These are phyloP conservation scores for Picochlorum sp. DNA, from an alignment of 139 green algal species.

Conservation along the genomic window DNA sequence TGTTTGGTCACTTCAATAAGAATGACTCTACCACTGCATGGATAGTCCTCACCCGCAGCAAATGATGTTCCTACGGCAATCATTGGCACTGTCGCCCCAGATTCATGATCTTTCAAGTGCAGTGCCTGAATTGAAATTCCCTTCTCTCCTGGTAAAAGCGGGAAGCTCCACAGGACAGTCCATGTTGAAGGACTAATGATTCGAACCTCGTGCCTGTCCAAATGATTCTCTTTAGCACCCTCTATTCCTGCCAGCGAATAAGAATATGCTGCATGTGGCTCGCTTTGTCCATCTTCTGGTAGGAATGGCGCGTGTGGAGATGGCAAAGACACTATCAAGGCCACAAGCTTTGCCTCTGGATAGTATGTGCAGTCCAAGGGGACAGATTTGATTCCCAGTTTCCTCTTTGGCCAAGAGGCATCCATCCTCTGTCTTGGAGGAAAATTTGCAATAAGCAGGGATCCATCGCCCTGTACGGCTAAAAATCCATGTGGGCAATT, in stretches of 20 bases:
- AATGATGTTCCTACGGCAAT: conserved; percentile 46
- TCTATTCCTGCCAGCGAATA: conserved; percentile 22
- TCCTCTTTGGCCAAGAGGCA: conserved; percentile 53
- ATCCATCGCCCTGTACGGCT: not conserved
- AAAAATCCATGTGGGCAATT: conserved; percentile 66
- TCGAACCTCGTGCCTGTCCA: conserved; percentile 37
- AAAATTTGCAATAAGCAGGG: conserved; percentile 60
- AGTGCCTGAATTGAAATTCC: conserved; percentile 36
- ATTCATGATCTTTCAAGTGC: conserved; percentile 37
- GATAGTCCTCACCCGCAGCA: conserved; percentile 72
- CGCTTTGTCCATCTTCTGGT: conserved; percentile 53
- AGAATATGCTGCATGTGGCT: conserved; percentile 37
- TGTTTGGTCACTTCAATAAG: conserved; percentile 48
- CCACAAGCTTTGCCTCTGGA: conserved; percentile 49
- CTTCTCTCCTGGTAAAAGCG: conserved; percentile 50
- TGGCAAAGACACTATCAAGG: conserved; percentile 35
- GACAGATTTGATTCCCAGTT: conserved; percentile 50
- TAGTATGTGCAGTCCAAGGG: conserved; percentile 44
- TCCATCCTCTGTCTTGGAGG: conserved; percentile 59
- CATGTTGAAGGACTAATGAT: conserved; percentile 37
- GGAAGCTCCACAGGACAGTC: conserved; percentile 25
- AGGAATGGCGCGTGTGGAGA: conserved; percentile 28
- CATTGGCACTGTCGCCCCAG: conserved; percentile 35
- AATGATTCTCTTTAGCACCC: conserved; percentile 2
- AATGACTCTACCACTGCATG: conserved; percentile 64